Evolutionary conservation across 495 filamentous ascomycete species (phyloP), one percentile per base, ranked within the genome.

Genomic region (Penicillium lagena): DNA sequence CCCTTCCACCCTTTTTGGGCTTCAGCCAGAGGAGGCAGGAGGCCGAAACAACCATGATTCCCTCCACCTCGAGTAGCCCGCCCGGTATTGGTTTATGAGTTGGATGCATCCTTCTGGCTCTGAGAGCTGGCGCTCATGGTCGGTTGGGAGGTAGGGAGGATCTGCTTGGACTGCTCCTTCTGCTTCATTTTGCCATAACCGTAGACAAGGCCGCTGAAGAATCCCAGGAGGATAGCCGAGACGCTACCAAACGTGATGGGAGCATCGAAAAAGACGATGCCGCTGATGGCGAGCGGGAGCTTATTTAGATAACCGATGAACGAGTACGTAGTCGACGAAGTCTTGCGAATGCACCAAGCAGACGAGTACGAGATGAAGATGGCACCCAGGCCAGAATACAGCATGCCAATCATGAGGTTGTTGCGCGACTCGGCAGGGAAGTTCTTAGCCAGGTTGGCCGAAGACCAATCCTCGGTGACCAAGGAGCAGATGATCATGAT

Each of bases 231-330:
- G 51, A 98, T 96, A 50, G 91, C 91, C 29, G 88, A 86, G 9
- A 96, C 85, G 59, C 85, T 89, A 42, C 86, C 86, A 47, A 98
- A 78, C n/a, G 91, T 98, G 59, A 95, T 81, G 0, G 93, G 88
- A 0, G 89, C 89, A 52, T 93, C 80, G 70, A 98, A 98, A 76
- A 98, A 98, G 50, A 98, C 64, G 29, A 98, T 75, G 35, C 93
- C 93, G 42, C 81, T 86, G 52, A 98, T 36, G 28, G 93, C 93
- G 54, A 98, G 87, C 12, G 93, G 93, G 12, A 98, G 81, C 73
- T 98, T 98, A 79, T 98, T 98, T 50, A 98, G 78, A 22, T 90
- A 86, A 49, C 93, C 93, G 42, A 96, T 93, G 91, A 98, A 96
- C 29, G 86, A 90, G 72, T 98, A 98, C 4, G 91, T 98, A 30